Evolutionary conservation across 129 eudicot genomes (phyloP), one percentile per base, ranked within the genome.

Genomic region (Sambucus nigra): DNA sequence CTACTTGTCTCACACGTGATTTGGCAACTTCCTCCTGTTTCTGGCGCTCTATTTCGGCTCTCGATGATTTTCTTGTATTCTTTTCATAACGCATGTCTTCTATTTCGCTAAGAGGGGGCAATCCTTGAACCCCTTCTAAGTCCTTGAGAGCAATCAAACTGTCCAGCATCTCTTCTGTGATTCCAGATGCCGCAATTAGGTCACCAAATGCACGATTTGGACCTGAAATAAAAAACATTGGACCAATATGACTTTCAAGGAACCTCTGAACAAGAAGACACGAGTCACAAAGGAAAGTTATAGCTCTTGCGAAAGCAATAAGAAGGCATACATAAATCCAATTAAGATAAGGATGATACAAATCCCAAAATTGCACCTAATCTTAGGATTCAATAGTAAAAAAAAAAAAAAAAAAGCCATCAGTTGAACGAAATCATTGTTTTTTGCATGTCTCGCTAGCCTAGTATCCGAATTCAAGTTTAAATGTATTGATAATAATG

Each of bases 161-260:
- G 54, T 80, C 97, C 39, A 88, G 62, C 97, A 88, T 88, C 16
- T 66, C 92, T 15, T 88, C 94, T n/a, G 97, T 81, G 71, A 88
- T 88, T 58, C 94, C 97, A 16, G 97, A 84, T 55, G 84, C 80
- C 15, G 87, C 81, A 40, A 88, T 75, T 21, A 88, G 84, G 63
- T 88, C 97, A 20, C 97, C 97, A 73, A 88, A 88, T 66, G 97
- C 84, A 55, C 80, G 94, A 60, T 83, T 21, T 58, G 82, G 82
- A 61, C 94, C 97, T 87, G 89, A 58, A 66, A 60, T 1, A 20
- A 69, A 13, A 38, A 13, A 11, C 16, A 7, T 56, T 15, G 38
- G 29, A 28, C 25, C 25, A 38, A 42, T 28, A 20, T 42, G 24
- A 39, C 26, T 14, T 26, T 27, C 2, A 45, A 55, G n/a, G n/a